Evolutionary conservation across 169 alveolate species (phyloP), one percentile per base, ranked within the genome.

Genomic region (Eimeria falciformis): DNA sequence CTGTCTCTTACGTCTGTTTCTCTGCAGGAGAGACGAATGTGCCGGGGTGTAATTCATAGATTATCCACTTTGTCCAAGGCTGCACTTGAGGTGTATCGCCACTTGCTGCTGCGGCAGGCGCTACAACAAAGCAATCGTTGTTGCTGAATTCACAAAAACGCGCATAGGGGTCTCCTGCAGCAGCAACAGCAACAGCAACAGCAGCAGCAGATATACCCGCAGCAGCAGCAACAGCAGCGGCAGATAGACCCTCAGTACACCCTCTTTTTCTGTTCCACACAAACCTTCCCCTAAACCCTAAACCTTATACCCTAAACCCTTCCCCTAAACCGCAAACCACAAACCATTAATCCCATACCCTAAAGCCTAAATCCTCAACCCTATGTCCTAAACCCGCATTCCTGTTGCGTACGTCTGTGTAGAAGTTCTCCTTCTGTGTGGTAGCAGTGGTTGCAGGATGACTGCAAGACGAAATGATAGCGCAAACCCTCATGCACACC

Each of bases 41-140:
- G 29, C 78, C 75, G 14, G 75, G 75, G 62, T 87, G 92, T 4
- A 87, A 73, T 27, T 87, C 92, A 47, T 87, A 87, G 45, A 87
- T 69, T 18, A 68, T 68, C 27, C 73, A 68, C 29, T 47, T 17
- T n/a, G 6, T 56, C 86, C 85, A 69, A 45, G 91, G 23, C 27
- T 27, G 53, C 46, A 56, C 18, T 53, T 14, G 33, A n/a, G 71
- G 27, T 11, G 69, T 75, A 6, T 50, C 71, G 29, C 5, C n/a
- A 11, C 56, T 21, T 66, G 29, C 77, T 66, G 77, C 77, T n/a
- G 77, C 43, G 45, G 81, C 33, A 62, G 91, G 78, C 21, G 21
- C 68, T 12, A 47, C 56, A 11, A 78, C 87, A 50, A 40, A 78
- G 50, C 87, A 78, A 2, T n/a, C 43, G 68, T 43, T 62, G 81